Evolutionary conservation across 306 rosid genomes (phyloP), one percentile per base, ranked within the genome.

Genomic region (Glycyrrhiza uralensis): DNA sequence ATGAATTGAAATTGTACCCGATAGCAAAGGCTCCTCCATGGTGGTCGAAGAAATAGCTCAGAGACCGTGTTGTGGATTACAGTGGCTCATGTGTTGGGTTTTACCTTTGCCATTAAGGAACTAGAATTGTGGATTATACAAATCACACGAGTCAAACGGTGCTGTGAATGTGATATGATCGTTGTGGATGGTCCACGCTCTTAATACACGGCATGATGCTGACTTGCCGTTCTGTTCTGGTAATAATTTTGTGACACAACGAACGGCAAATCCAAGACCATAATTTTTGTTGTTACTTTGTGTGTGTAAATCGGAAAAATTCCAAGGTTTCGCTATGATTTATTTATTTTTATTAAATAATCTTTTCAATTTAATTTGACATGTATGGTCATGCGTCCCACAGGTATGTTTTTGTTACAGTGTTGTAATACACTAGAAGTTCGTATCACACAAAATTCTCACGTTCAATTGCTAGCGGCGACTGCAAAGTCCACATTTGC

Each of bases 21-120:
- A 69, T 4, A 94, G 80, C 51, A 91, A 83, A 77, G 97, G 91
- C 62, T 87, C 72, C 66, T 89, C 96, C 96, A 91, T 91, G 29
- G 64, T 29, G 35, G 38, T 18, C 10, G n/a, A n/a, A n/a, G 45
- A 52, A 5, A 30, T 75, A 35, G 26, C 7, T 38, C 1, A 55
- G 69, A 69, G 22, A 12, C 28, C 22, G 32, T 6, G 17, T 12
- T 38, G 20, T 33, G 42, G 33, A 32, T 2, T 9, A 18, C 6
- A 50, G 39, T 24, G 66, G n/a, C 65, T 83, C 71, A 65, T 75
- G 79, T 55, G 12, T 57, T 6, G 39, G 19, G 17, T 2, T 11
- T 66, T 66, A 33, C 8, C 87, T 83, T 83, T 6, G 82, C 58
- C 19, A 29, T 52, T 83, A 83, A 83, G 84, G 49, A 79, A 83